Conservation (phyloP, 352 stramenopile species). For the Elongisporangium anandrum region DNA sequence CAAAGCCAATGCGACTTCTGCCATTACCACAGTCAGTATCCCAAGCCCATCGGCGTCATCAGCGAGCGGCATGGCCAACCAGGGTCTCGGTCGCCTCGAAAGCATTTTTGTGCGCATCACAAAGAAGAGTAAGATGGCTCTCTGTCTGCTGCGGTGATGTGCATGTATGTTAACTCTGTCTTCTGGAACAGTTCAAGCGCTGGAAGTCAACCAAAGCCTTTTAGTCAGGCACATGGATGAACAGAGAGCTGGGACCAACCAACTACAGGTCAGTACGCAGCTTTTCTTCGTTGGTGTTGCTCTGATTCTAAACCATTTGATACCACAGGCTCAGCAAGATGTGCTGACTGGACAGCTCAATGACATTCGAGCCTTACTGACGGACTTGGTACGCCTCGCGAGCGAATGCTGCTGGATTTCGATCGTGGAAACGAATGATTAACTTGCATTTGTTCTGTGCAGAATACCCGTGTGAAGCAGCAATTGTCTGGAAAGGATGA, state of each 20-base stretch:
- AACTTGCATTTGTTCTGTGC: conserved; percentile 1
- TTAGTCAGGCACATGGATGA: conserved; percentile 57
- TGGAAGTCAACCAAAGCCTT: conserved; percentile 64
- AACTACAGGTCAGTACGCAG: conserved; percentile 27
- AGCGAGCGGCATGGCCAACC: conserved; percentile 10
- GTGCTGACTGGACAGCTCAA: conserved; percentile 38
- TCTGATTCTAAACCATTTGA: not conserved
- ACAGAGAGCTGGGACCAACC: conserved; percentile 27
- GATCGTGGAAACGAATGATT: not conserved
- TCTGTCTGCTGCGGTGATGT: too few species aligned
- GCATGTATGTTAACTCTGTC: conserved; percentile 3
- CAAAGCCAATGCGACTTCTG: not conserved
- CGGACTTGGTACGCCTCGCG: conserved; percentile 30
- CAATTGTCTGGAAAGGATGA: conserved; percentile 28
- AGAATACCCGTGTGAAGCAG: conserved; percentile 34
- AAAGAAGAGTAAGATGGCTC: conserved; percentile 77
- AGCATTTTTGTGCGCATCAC: conserved; percentile 84
- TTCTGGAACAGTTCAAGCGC: conserved; percentile 48
- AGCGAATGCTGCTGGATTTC: not conserved
- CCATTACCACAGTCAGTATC: not conserved
- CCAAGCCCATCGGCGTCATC: not conserved
- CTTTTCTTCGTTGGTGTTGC: not conserved
- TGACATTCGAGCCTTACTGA: conserved; percentile 45
- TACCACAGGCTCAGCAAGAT: conserved; percentile 38
- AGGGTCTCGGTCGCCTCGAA: conserved; percentile 64